Base-by-base conservation (phyloP, 1,284 basidiomycete genomes). In the Gymnopus androsaceus region DNA sequence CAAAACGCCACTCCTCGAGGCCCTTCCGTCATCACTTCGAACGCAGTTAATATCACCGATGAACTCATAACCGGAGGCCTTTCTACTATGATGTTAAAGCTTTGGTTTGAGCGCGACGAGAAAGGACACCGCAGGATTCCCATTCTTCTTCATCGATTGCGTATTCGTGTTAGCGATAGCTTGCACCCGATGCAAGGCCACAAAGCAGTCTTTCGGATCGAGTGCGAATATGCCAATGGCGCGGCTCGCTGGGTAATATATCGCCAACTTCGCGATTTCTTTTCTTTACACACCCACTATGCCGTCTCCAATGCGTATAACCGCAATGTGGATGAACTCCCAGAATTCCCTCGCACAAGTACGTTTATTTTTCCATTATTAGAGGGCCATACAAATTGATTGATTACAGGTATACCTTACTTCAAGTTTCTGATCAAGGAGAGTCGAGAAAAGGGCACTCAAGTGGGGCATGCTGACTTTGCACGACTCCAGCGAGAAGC, bases 161-260 rank as follows among this genome's bases (percentile, higher is more conserved):
- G 88, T 51, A 87, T 95, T 56, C 84, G 88, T 8, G 83, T 96
- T 55, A 92, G 88, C 64, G 93, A 95, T 72, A 92, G 90, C 61
- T 70, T 96, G 49, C 87, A 95, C 72, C 89, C 92, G 3, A 75
- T 91, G 61, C 83, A 92, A 64, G 82, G 84, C 30, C 78, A 85
- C 51, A 92, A 91, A 66, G 85, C 91, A 4, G 86, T 95, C 3
- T 97, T 95, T 70, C 84, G 94, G 17, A 94, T 97, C 63, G 94
- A 97, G 72, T 96, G 95, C 72, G 93, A 97, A 72, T 98, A 99
- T 67, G 96, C 94, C 1, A 95, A 97, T 62, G 93, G 94, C n/a
- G 88, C 88, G 3, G 87, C 90, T 56, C 87, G 92, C 69, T 99
- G 97, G 96, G 94, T 98, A 30, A 85, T 99, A 44, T 98, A 99